Base-by-base conservation (phyloP, 306 rosid species). In the barrel medic (Medicago truncatula) region DNA sequence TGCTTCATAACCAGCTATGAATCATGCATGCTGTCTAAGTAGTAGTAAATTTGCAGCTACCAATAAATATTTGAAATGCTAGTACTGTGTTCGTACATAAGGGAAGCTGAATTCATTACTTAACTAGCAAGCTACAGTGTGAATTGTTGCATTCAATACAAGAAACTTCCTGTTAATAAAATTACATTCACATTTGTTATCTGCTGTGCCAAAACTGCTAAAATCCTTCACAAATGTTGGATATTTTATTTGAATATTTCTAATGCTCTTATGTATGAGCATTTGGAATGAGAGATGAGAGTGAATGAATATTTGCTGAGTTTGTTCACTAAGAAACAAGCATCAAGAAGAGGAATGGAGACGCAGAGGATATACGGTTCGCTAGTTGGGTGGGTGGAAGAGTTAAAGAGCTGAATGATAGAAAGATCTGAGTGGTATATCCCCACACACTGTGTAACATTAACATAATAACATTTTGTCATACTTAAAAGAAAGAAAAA, bases 1-100 rank as follows among this genome's bases (percentile, higher is more conserved):
- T 61, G 43, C 6, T 57, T 50, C 76, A 67, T 25, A 78, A 76
- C 72, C 72, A 67, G 72, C 72, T 43, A 66, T 10, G 53, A 43
- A 44, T 73, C 88, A 87, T 67, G 82, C 88, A 87, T 67, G 82
- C 89, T 71, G 58, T 44, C 23, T 71, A 59, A 47, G 1, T 36
- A 52, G 78, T 61, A 31, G 12, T 61, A 57, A 89, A 83, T 52
- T 61, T 74, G 61, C 74, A 62, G 49, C 41, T n/a, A 25, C 58
- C 73, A 56, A 66, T 46, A 13, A 53, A 20, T 38, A 76, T 49
- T 52, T 70, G 16, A 80, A 20, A 1, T 56, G 16, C 39, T 58
- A 68, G 28, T 58, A 67, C 70, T 16, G 65, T 68, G 20, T 81
- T 25, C 58, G 43, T 69, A 71, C 87, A 76, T 79, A 76, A 81